Evolutionary conservation across 805 yeast genomes (phyloP).

Genomic region (Myxozyma geophila): DNA sequence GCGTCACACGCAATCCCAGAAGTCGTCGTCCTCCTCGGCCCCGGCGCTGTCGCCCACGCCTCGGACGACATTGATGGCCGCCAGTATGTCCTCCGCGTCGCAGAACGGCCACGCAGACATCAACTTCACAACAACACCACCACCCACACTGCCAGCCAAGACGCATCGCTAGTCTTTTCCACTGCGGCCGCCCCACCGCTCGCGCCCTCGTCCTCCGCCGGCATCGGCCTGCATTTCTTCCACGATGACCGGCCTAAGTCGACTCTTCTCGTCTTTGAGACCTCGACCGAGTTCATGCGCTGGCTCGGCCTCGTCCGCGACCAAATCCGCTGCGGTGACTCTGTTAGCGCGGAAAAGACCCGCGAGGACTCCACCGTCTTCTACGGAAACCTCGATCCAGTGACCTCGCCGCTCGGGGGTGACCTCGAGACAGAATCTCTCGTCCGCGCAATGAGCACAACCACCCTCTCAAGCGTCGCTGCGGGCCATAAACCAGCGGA

Average conservation of each 20-base stretch:
- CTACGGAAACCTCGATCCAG: conserved; percentile 8
- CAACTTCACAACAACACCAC: neutral
- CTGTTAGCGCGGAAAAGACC: neutral
- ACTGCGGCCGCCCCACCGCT: conserved; percentile 10
- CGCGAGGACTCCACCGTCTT: neutral
- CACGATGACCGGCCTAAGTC: conserved; percentile 25
- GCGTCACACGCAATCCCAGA: conserved; percentile 19
- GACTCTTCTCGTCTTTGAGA: conserved; percentile 20
- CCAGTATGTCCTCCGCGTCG: conserved; percentile 30
- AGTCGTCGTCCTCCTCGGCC: conserved; percentile 11
- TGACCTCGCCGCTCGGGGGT: conserved; percentile 8
- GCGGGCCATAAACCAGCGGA: neutral
- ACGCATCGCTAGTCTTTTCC: neutral
- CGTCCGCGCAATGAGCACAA: conserved; percentile 8
- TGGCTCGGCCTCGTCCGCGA: conserved; percentile 31
- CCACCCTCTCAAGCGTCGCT: conserved; percentile 3
- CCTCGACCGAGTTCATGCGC: conserved; percentile 27
- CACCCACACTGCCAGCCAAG: neutral
- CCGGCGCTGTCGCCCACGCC: conserved; percentile 33
- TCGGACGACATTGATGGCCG: conserved; percentile 34
- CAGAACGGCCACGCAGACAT: conserved; percentile 18
- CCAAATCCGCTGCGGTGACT: conserved; percentile 17
- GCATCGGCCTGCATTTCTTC: conserved; percentile 18
- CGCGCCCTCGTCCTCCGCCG: conserved; percentile 6
- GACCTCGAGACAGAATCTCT: conserved; percentile 10